Conservation (phyloP, 345 rosid genomes). For the Leavenworthia alabamica region DNA sequence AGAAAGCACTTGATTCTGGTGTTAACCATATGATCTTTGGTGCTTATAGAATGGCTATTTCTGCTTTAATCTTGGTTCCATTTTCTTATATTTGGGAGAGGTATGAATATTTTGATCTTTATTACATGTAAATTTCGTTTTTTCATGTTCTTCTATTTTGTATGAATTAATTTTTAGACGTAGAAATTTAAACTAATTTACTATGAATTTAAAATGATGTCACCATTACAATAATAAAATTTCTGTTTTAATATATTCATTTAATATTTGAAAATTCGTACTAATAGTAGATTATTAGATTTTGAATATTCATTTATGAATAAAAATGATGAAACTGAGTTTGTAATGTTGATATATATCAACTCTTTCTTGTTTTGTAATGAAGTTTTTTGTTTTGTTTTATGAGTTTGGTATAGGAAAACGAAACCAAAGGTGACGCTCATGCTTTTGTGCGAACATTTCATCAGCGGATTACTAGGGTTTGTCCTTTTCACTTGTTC, state of each 20-base stretch:
- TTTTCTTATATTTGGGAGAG: constrained; percentile 47
- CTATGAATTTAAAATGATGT: neutral
- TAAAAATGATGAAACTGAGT: neutral
- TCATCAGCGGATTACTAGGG: constrained; percentile 70
- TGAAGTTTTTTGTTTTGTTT: neutral
- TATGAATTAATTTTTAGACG: neutral
- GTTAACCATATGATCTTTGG: constrained; percentile 45
- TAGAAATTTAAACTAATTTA: neutral
- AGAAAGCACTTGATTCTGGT: constrained; percentile 50
- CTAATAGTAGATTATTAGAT: neutral
- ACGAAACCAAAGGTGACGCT: constrained; percentile 49
- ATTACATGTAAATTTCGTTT: neutral
- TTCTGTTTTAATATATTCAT: neutral
- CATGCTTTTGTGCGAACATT: constrained; percentile 41
- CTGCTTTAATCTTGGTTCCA: constrained; percentile 46
- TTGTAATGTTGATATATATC: neutral
- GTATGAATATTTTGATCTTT: constrained; percentile 24
- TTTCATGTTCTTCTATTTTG: neutral
- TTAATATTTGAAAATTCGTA: neutral
- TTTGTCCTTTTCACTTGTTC: constrained; percentile 20
- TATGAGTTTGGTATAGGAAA: constrained; percentile 40
- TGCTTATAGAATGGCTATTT: constrained; percentile 50
- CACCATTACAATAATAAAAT: neutral
- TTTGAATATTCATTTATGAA: neutral
- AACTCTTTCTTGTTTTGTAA: neutral